These are phyloP conservation scores for Cladophialophora yegresii DNA, from an alignment of 2,329 filamentous ascomycete species.

Conservation along the genomic window DNA sequence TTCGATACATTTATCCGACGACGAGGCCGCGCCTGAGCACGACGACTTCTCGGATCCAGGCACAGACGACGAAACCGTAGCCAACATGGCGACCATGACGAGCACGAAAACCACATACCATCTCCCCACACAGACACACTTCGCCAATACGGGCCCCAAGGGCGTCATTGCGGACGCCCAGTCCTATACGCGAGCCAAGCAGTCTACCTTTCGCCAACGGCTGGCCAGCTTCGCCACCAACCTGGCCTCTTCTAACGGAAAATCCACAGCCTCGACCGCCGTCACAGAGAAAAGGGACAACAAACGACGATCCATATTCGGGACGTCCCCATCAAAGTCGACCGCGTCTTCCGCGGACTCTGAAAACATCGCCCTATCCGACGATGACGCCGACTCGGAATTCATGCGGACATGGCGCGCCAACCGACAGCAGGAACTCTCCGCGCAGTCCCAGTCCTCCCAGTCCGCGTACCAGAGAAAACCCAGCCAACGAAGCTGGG, in stretches of 20 bases:
- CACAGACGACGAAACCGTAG: conserved; percentile 42
- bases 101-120: conserved; percentile 46
- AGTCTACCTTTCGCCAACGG: conserved; percentile 51
- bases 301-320: conserved; percentile 30
- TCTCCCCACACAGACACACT: conserved; percentile 49
- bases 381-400: conserved; percentile 47
- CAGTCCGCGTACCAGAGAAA: conserved; percentile 43
- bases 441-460: conserved; percentile 62
- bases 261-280: background rate
- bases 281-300: conserved; percentile 35
- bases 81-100: conserved; percentile 39
- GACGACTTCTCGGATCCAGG: conserved; percentile 37
- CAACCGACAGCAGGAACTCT: conserved; percentile 73
- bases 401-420: conserved; percentile 80
- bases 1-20: conserved; percentile 28
- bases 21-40: conserved; percentile 30
- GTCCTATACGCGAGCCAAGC: conserved; percentile 52
- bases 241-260: conserved; percentile 23
- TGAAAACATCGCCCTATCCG: conserved; percentile 39
- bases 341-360: conserved; percentile 27
- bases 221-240: conserved; percentile 37
- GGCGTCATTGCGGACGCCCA: conserved; percentile 56
- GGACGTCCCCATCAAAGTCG: conserved; percentile 28
- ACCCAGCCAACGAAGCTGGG: conserved; percentile 73
- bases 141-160: conserved; percentile 55